Conservation (phyloP, 257 asterid species). For the Fraxinus pennsylvanica region DNA sequence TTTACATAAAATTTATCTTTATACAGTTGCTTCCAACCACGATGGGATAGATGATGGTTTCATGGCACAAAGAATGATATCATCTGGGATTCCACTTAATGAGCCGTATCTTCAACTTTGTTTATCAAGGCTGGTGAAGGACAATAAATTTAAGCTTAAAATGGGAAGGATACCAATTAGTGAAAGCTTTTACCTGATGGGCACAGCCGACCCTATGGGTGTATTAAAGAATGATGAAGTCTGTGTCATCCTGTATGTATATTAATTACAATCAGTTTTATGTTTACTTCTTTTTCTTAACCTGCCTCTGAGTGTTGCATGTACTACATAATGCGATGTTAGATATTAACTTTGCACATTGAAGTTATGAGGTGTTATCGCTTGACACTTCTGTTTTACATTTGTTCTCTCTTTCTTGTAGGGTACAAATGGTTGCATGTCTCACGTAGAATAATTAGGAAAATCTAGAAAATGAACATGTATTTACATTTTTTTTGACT, state of each 20-base stretch:
- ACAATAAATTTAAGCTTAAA: slow-evolving; percentile 45
- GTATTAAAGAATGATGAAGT: slow-evolving; percentile 61
- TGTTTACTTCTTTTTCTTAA: not conserved
- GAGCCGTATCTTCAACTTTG: slow-evolving; percentile 77
- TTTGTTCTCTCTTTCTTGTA: not conserved
- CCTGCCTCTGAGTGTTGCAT: slow-evolving; percentile 3
- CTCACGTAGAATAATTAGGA: not conserved
- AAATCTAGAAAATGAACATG: not conserved
- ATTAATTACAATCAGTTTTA: slow-evolving; percentile 6
- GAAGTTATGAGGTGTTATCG: slow-evolving; percentile 1
- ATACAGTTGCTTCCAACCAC: slow-evolving; percentile 62
- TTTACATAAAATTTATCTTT: slow-evolving; percentile 19
- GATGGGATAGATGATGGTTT: slow-evolving; percentile 49
- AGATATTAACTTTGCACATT: slow-evolving; percentile 4
- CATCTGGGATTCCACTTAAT: slow-evolving; percentile 62
- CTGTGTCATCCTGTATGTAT: slow-evolving; percentile 80
- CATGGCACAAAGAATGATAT: slow-evolving; percentile 65
- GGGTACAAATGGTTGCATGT: not conserved
- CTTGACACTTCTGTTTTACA: not conserved
- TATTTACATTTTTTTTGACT: not conserved
- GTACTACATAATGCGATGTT: slow-evolving; percentile 4
- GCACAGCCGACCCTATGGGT: slow-evolving; percentile 87
- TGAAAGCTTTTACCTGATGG: slow-evolving; percentile 84
- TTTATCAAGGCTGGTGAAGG: slow-evolving; percentile 38
- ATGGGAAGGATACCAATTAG: slow-evolving; percentile 65